Evolutionary conservation across 176 grass and related monocot species (phyloP), one percentile per base, ranked within the genome.

Genomic region (Cenchrus purpureus): DNA sequence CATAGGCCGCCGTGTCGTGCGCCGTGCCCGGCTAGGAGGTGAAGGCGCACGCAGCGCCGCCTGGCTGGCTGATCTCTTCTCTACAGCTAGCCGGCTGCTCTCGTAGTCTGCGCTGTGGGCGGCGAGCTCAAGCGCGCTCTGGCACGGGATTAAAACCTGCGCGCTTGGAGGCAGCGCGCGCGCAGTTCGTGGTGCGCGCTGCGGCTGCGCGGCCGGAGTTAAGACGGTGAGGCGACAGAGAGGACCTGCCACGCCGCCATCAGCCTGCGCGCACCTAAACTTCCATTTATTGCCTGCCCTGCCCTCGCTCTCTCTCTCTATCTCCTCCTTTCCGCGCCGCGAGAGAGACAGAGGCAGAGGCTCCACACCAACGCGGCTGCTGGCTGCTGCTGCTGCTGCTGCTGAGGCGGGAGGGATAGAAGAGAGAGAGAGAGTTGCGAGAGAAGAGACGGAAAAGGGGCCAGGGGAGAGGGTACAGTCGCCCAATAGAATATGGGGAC

Each of bases 211-310:
- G 79, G 79, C 31, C 64, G 25, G 84, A 80, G 85, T 89, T 87
- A 91, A 85, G 93, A 93, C 73, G 90, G 58, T 61, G 87, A 91
- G 86, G 79, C 86, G 93, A 88, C 90, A 94, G 84, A 90, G 95
- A 91, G 78, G 90, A 67, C 82, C 93, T 98, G 95, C 92, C 80
- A 93, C 93, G 95, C 95, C 95, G 95, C 95, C 96, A 98, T 90
- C 83, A 81, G 86, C 87, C 90, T 94, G 91, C 90, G 62, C 78
- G 73, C 86, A 82, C 84, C 96, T 44, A 87, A 90, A 89, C 87
- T 90, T 50, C 81, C 89, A 92, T 94, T 98, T 91, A 95, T 88
- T 95, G 82, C 91, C 82, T 76, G 32, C 69, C 58, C 32, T 25
- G 25, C 25, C 25, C 25, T 25, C 25, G 25, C 25, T 40, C 79